Evolutionary conservation across 73 alveolate species (phyloP), one percentile per base, ranked within the genome.

Genomic region (Effrenium voratum): DNA sequence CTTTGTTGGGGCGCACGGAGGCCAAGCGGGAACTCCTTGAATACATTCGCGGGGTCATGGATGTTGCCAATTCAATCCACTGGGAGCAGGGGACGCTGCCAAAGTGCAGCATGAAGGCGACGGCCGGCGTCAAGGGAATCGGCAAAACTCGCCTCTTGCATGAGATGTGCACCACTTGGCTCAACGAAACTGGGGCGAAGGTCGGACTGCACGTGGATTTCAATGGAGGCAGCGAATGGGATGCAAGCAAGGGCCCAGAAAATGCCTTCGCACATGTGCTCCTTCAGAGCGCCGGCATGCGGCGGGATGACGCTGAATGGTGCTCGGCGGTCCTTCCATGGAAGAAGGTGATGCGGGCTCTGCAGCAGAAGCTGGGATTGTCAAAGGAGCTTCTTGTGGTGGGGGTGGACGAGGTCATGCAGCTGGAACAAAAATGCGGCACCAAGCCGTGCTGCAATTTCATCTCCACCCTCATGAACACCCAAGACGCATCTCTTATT

Each of bases 281-380:
- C n/a, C n/a, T n/a, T n/a, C n/a, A n/a, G n/a, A n/a, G n/a, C n/a
- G 19, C 73, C 15, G 73, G 73, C 73, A 60, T 60, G 73, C 73
- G 38, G 15, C 38, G 38, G 73, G 73, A 60, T 60, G 28, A 60
- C 15, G 73, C 73, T 22, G 73, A 60, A 60, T 22, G 28, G 15
- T 60, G 73, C 73, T 30, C 73, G 73, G 38, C 38, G 73, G 73
- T 60, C 28, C 73, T 60, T 60, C 73, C 73, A 60, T 60, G 73
- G 73, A 60, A 60, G 73, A 30, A 60, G 73, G 73, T 60, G 73
- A 60, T 60, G 73, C 73, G 28, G 73, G 15, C 38, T 60, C 28
- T 60, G 73, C 73, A 36, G 73, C 38, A 60, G 73, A 60, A 60
- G 73, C 73, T 60, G 73, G 28, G 28, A 30, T 60, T 60, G 73